These are phyloP conservation scores for Lipomyces chichibuensis DNA, from an alignment of 805 yeast species.

Conservation along the genomic window DNA sequence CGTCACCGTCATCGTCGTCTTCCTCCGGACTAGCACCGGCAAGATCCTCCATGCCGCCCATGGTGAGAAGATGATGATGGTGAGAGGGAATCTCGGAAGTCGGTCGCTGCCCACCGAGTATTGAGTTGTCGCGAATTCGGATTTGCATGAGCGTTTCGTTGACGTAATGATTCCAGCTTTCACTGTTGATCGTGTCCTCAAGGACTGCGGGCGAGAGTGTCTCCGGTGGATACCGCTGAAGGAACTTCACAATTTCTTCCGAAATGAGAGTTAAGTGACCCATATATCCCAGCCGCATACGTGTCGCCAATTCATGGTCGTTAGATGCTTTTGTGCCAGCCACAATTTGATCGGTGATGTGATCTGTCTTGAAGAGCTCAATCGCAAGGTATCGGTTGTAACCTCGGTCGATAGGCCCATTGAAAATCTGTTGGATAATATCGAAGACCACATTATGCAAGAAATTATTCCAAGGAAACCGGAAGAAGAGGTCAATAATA, in stretches of 20 bases:
- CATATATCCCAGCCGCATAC: slow-evolving; percentile 86
- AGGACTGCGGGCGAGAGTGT: slow-evolving; percentile 58
- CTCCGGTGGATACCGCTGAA: slow-evolving; percentile 61
- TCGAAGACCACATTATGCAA: slow-evolving; percentile 97
- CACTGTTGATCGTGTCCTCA: slow-evolving; percentile 50
- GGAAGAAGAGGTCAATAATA: slow-evolving; percentile 62
- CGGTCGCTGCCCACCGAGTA: slow-evolving; percentile 78
- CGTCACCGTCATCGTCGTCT: slow-evolving; percentile 39
- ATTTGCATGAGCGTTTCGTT: slow-evolving; percentile 82
- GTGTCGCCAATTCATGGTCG: slow-evolving; percentile 59
- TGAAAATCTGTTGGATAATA: slow-evolving; percentile 89
- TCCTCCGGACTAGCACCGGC: slow-evolving; percentile 30
- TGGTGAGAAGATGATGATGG: slow-evolving; percentile 29
- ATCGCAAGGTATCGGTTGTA: slow-evolving; percentile 75
- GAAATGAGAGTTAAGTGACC: slow-evolving; percentile 95
- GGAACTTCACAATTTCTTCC: slow-evolving; percentile 92
- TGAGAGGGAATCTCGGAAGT: slow-evolving; percentile 25
- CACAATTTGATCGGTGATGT: slow-evolving; percentile 60
- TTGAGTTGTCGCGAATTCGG: slow-evolving; percentile 90
- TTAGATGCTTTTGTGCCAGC: slow-evolving; percentile 64
- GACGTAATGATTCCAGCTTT: slow-evolving; percentile 81
- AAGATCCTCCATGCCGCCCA: slow-evolving; percentile 38
- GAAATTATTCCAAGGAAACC: slow-evolving; percentile 95
- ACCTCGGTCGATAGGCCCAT: slow-evolving; percentile 83
- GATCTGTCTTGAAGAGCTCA: slow-evolving; percentile 70